A percentile compares a stretch with the other conserved stretches of the same genome.
Conservation (phyloP, 805 yeast genomes). For the Wickerhamomyces hampshirensis region DNA sequence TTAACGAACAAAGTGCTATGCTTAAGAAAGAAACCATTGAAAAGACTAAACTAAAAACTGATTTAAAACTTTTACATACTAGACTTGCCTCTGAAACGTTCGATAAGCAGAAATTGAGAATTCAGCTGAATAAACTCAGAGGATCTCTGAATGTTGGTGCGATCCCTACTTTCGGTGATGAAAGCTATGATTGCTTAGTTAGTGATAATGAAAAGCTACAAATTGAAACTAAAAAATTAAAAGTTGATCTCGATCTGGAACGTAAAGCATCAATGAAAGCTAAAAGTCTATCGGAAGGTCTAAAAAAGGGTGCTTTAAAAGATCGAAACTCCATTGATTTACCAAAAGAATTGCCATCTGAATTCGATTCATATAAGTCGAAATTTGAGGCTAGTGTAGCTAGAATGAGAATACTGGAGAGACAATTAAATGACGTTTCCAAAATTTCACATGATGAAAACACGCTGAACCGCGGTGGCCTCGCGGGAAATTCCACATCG, state of each 20-base stretch:
- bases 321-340: conserved; percentile 18
- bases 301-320: conserved; percentile 33
- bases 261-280: conserved; percentile 46
- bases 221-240: conserved; percentile 43
- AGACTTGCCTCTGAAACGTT: conserved; percentile 62
- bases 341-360: conserved; percentile 20
- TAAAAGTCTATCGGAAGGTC: conserved; percentile 39
- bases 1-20: conserved; percentile 47
- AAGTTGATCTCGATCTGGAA: conserved; percentile 46
- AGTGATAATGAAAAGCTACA: conserved; percentile 27
- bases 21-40: conserved; percentile 41
- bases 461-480: conserved; percentile 1
- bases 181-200: conserved; percentile 15
- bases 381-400: conserved; percentile 45
- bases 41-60: conserved; percentile 46
- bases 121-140: conserved; percentile 34
- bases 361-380: conserved; percentile 30
- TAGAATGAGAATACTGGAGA: conserved; percentile 36
- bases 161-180: conserved; percentile 23
- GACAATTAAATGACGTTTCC: conserved; percentile 25
- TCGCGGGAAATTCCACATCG: conserved; percentile 8
- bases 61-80: conserved; percentile 54
- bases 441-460: background rate
- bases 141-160: conserved; percentile 13
- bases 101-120: conserved; percentile 46